Base-by-base conservation (phyloP, 768 basidiomycete species). In the Tricholoma hemisulphureum region DNA sequence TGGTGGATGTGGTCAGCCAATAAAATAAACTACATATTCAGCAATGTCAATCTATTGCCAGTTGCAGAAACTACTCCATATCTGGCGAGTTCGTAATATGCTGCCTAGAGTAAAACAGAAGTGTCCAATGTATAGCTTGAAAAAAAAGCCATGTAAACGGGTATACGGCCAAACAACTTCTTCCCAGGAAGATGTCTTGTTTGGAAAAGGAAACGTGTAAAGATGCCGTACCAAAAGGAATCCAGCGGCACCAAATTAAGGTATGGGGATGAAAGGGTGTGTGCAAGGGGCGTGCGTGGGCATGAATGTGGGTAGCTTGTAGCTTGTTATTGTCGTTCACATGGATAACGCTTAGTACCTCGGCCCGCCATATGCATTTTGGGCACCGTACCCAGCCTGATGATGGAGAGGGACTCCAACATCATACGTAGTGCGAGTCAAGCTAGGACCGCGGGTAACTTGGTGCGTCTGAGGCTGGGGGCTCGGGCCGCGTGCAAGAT, bases 401-500 rank as follows among this genome's bases (percentile, higher is more conserved):
- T 87, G 82, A 65, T 88, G 86, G 61, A 85, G 76, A 41, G 88
- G 86, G 14, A 87, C 77, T 54, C 78, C 80, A 56, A 75, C 71
- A 61, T 85, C 83, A 63, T 87, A 85, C 55, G 75, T 76, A 43
- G 71, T 63, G 16, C 79, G 77, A 59, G 65, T 73, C 59, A 78
- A 53, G 67, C 80, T 85, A 14, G 82, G 78, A 29, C 79, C 81
- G 57, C 78, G 79, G 29, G 63, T 61, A 31, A 81, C 57, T 67
- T 86, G 79, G 51, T 79, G 75, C 85, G 87, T 86, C 57, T 75
- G 80, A 16, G 89, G 90, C 60, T 82, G 81, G 16, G 87, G 84
- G 71, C 84, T 88, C 8, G 85, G 77, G 29, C 88, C 91, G 60
- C 91, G 88, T 56, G 89, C 81, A 48, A 92, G 80, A 68, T 93